A percentile compares a stretch with the other conserved stretches of the same genome.
These are phyloP conservation scores for Talaromyces trachyspermus DNA, from an alignment of 495 filamentous ascomycete genomes.

Conservation along the genomic window DNA sequence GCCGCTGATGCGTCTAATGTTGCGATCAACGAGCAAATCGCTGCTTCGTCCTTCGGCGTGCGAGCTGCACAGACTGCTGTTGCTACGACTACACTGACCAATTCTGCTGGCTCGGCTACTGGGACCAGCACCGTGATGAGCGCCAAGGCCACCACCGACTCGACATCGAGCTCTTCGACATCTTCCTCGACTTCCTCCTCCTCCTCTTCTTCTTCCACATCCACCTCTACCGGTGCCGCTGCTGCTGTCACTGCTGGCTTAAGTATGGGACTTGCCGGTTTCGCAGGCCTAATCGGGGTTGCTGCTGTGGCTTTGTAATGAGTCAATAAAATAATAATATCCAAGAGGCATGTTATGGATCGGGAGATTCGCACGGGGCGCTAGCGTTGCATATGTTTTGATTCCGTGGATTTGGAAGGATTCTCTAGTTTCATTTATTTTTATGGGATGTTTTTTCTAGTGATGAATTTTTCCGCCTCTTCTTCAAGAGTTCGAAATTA, in stretches of 20 bases:
- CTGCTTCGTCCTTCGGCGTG: background rate
- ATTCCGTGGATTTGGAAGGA: too few relatives aligned
- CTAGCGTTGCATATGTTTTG: too few relatives aligned
- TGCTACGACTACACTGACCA: constrained; percentile 4
- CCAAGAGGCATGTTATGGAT: too few relatives aligned
- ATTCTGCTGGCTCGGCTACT: constrained; percentile 5
- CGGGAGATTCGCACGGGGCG: too few relatives aligned
- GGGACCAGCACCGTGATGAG: background rate
- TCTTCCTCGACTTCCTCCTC: constrained; percentile 4
- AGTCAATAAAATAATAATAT: background rate
- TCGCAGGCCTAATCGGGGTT: constrained; percentile 7
- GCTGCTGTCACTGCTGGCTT: constrained; percentile 6
- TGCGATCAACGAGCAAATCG: constrained; percentile 1
- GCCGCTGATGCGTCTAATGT: constrained; percentile 4
- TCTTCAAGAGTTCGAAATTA: too few relatives aligned
- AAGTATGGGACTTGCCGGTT: constrained; percentile 7
- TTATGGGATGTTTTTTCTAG: too few relatives aligned
- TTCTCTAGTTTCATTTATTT: too few relatives aligned
- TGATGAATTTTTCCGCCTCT: too few relatives aligned
- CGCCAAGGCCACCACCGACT: background rate
- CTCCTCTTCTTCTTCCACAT: background rate
- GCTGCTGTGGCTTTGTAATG: constrained; percentile 9
- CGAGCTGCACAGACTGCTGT: background rate
- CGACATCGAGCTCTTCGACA: background rate
- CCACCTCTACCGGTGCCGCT: background rate